Base-by-base conservation (phyloP, 495 filamentous ascomycete genomes). In the Annulohypoxylon moriforme region DNA sequence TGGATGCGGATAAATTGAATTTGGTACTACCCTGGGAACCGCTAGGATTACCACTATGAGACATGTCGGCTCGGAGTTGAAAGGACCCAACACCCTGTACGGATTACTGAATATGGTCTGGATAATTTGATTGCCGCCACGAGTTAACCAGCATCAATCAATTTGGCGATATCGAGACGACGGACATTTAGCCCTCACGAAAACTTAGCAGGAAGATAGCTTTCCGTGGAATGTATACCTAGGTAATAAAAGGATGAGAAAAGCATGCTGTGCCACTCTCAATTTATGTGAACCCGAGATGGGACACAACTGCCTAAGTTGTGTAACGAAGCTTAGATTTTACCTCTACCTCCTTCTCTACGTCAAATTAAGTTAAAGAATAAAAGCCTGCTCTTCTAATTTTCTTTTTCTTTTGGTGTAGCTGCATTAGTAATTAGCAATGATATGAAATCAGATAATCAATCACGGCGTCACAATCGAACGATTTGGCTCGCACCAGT, bases 1-100 rank as follows among this genome's bases (percentile, higher is more conserved):
- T 69, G 61, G 71, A 53, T 11, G 50, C 66, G 71, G 71, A 34
- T 73, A 73, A 73, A 73, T 62, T 66, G 38, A 1, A 40, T 31
- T 55, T 31, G 60, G 18, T 59, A 59, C 25, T 14, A 60, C 64
- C 47, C 63, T 20, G 9, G 60, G 44, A 27, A 46, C 27, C 31
- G 38, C 38, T 8, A 49, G 20, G 68, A 64, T 73, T 73, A 22
- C 59, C 69, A 46, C 55, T 59, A 24, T 42, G 16, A 64, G 64
- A 60, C 40, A 57, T 18, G 16, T 49, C 52, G 16, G 67, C 25
- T 52, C 69, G 64, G 69, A 64, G 34, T 36, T 53, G 49, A 36
- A 52, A 1, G 34, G 13, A 24, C 27, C 20, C 25, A 38, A 13
- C 5, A n/a, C 56, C 38, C 1, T 34, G 40, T 65, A 47, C 25